A percentile compares a stretch with the other conserved stretches of the same genome.
phyloP scores from a whole-genome alignment of 805 yeast genomes.

The Candida boidinii region DNA sequence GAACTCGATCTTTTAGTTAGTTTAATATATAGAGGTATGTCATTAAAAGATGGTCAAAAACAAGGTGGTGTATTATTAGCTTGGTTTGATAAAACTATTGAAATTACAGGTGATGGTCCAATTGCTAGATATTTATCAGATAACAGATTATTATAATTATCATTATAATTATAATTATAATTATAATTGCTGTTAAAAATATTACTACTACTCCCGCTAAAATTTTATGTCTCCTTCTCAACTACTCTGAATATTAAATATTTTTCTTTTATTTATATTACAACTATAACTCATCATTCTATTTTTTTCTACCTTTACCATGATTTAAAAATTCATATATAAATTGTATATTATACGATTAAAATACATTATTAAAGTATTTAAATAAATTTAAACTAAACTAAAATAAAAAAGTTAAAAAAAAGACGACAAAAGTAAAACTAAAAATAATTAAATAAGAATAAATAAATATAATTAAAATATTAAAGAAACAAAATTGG shows the following conservation, averaged over 20 bases:
- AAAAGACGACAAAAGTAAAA: neutral
- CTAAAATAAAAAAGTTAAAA: neutral
- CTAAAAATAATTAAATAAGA: too few species aligned
- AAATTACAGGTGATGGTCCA: constrained; percentile 79
- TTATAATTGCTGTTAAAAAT: too few species aligned
- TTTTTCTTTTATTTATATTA: too few species aligned
- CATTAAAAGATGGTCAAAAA: constrained; percentile 65
- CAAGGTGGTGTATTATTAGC: constrained; percentile 79
- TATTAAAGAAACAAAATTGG: too few species aligned
- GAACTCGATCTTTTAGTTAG: constrained; percentile 76
- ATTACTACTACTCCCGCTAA: too few species aligned
- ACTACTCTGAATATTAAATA: too few species aligned
- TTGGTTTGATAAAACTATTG: constrained; percentile 91
- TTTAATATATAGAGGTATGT: constrained; percentile 81
- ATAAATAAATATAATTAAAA: too few species aligned
- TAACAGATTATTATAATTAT: constrained; percentile 58
- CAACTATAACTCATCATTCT: too few species aligned
- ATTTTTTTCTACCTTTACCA: too few species aligned
- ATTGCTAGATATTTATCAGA: constrained; percentile 82
- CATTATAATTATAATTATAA: too few species aligned
- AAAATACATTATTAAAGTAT: too few species aligned
- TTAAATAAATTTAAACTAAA: neutral
- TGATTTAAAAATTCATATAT: neutral
- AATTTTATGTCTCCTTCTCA: too few species aligned
- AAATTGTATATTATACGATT: neutral